Base-by-base conservation (phyloP, 805 yeast species). In the Ogataea glucozyma region DNA sequence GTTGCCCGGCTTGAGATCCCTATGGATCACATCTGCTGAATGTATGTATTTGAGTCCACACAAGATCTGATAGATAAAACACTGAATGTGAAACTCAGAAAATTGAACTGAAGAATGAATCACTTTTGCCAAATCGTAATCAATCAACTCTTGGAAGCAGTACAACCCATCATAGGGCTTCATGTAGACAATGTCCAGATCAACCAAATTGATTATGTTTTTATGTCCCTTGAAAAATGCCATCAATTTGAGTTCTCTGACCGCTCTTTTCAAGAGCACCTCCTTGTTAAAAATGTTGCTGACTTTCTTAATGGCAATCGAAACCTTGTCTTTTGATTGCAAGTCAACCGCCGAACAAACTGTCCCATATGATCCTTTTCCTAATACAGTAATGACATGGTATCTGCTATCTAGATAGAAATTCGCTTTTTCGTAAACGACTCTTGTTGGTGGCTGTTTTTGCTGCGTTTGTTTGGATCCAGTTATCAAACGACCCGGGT, bases 1-100 rank as follows among this genome's bases (percentile, higher is more conserved):
- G 60, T 90, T 90, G 0, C 95, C 95, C 0, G 97, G 97, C 63
- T 90, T 90, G 49, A 90, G 73, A 60, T 90, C 98, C 43, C 98
- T 73, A 61, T 90, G 98, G 41, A 90, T 83, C 8, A 90, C 95
- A 52, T 87, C 89, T 1, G 96, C 96, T 5, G 93, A 81, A 63
- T 90, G 98, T 38, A 90, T 84, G 57, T 88, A 90, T 58, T 87
- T 85, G 33, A 90, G 66, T 0, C 96, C 98, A 63, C 95, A 85
- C 26, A 88, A 65, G 2, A 90, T 77, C 62, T 90, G 97, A 58
- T 88, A 89, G 29, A 80, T 60, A 52, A 88, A 85, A 47, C 77
- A 76, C 56, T 82, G 83, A 22, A 88, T 78, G 57, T 89, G 97
- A 60, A 82, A 83, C 48, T 87, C 93, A n/a, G 91, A 79, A 53